Conservation (phyloP, 2,329 filamentous ascomycete species). For the Xylariaceae sp. region DNA sequence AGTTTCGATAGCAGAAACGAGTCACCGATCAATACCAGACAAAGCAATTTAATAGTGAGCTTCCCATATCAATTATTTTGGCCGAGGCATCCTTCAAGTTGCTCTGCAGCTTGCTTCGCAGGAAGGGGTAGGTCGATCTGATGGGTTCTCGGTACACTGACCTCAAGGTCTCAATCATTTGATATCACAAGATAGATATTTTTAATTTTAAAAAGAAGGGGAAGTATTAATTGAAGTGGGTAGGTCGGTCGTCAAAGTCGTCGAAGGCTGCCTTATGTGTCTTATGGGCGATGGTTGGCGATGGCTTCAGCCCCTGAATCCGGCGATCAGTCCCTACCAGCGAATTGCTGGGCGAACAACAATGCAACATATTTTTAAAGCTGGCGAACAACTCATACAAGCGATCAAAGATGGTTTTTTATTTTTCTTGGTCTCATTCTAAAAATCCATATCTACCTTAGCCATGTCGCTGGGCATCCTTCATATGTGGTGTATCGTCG, state of each 20-base stretch:
- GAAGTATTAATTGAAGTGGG: background rate
- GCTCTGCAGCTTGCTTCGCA: no score
- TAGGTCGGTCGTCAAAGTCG: background rate
- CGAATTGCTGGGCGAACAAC: background rate
- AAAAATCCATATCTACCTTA: background rate
- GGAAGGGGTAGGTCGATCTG: no score
- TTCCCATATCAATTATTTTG: no score
- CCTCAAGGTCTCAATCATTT: no score
- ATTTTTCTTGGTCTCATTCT: background rate
- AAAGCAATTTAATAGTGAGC: no score
- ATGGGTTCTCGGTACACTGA: no score
- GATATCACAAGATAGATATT: no score
- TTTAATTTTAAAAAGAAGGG: no score
- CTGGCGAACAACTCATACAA: background rate
- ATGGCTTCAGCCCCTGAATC: conserved; percentile 15
- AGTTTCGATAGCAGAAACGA: no score
- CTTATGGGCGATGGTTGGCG: background rate
- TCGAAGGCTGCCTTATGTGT: background rate
- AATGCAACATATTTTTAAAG: background rate
- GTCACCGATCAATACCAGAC: no score
- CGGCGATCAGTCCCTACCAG: background rate
- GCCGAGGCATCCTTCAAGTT: no score
- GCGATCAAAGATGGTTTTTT: background rate
- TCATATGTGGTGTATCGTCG: conserved; percentile 12
- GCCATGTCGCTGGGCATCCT: conserved; percentile 3